Conservation (phyloP, 257 asterid genomes). For the Knoxia roxburghii region DNA sequence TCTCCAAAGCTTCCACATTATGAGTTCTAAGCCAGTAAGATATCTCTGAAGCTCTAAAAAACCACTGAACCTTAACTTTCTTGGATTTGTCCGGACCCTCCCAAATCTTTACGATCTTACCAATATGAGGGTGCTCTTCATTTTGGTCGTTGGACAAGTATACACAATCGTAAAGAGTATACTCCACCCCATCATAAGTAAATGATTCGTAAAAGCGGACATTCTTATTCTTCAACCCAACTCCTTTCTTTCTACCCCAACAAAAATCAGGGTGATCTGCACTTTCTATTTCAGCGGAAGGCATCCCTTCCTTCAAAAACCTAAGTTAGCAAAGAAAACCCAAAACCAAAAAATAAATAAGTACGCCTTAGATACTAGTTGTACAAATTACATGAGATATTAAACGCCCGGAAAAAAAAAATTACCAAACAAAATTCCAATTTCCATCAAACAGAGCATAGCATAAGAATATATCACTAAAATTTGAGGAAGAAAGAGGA, state of each 20-base stretch:
- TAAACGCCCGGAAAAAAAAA: too few relatives aligned
- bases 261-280: slow-evolving; percentile 37
- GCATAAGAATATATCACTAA: too few relatives aligned
- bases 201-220: slow-evolving; percentile 65
- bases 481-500: too few relatives aligned
- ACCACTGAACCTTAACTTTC: slow-evolving; percentile 76
- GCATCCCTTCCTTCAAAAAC: neutral
- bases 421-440: too few relatives aligned
- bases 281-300: slow-evolving; percentile 13
- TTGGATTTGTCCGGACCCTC: slow-evolving; percentile 35
- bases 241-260: slow-evolving; percentile 58
- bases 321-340: too few relatives aligned
- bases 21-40: slow-evolving; percentile 34
- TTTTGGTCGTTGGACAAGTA: slow-evolving; percentile 46
- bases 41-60: slow-evolving; percentile 70
- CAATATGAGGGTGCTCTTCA: slow-evolving; percentile 52
- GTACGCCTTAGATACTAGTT: neutral
- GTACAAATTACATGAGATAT: too few relatives aligned
- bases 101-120: slow-evolving; percentile 73
- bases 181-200: slow-evolving; percentile 61
- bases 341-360: too few relatives aligned
- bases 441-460: too few relatives aligned
- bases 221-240: slow-evolving; percentile 42
- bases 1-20: slow-evolving; percentile 25
- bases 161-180: slow-evolving; percentile 53